Conservation (phyloP, 2,329 filamentous ascomycete species). For the Arthrobotrys sphaeroides region DNA sequence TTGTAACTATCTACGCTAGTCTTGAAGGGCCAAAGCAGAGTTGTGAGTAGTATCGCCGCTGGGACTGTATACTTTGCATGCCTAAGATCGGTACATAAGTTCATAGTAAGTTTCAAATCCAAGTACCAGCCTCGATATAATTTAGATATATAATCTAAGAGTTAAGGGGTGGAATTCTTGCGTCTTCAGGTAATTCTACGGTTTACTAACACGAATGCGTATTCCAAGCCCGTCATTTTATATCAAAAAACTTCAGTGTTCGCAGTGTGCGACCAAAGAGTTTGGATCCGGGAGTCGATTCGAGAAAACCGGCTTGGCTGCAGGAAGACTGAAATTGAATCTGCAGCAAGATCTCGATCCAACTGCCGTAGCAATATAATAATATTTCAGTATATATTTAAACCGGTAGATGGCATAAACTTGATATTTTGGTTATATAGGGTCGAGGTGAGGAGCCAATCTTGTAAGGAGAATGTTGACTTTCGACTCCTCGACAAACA, state of each 20-base stretch:
- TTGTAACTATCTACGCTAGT: slow-evolving; percentile 72
- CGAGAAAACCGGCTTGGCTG: background rate
- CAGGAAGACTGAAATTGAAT: background rate
- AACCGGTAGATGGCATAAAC: background rate
- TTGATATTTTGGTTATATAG: too few relatives aligned
- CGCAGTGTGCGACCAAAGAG: background rate
- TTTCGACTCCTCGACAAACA: background rate
- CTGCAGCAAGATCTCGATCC: background rate
- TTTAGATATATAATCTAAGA: too few relatives aligned
- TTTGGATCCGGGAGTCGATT: background rate
- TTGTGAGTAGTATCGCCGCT: slow-evolving; percentile 69
- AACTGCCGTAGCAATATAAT: background rate
- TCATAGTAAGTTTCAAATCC: background rate
- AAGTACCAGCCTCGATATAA: background rate
- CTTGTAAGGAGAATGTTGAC: background rate
- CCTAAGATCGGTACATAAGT: slow-evolving; percentile 61
- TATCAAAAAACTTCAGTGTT: background rate
- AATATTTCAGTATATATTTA: too few relatives aligned
- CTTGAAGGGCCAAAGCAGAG: slow-evolving; percentile 70
- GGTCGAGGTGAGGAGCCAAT: too few relatives aligned
- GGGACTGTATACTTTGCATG: slow-evolving; percentile 75
- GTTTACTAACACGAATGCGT: slow-evolving; percentile 33
- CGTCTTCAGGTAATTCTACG: too few relatives aligned
- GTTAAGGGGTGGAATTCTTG: too few relatives aligned
- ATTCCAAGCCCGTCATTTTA: slow-evolving; percentile 44